Evolutionary conservation across 2,329 filamentous ascomycete genomes (phyloP).

Genomic region (Claviceps fusiformis): DNA sequence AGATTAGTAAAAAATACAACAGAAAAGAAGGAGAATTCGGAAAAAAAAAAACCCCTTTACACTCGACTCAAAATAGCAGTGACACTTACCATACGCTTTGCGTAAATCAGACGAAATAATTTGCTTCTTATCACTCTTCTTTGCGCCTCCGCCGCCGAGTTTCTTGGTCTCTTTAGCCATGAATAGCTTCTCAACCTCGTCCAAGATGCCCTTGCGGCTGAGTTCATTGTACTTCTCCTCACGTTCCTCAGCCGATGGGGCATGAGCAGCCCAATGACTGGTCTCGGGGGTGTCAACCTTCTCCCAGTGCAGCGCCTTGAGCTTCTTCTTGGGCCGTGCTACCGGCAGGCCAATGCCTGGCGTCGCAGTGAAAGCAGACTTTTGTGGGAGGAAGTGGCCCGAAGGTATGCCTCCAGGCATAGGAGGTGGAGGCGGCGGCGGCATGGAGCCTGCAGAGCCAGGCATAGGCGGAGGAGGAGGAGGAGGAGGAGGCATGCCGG

Average conservation of each 20-base stretch:
- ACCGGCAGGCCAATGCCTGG: conserved; percentile 57
- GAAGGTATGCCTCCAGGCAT: conserved; percentile 52
- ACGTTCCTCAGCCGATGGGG: conserved; percentile 72
- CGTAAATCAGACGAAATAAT: conserved; percentile 84
- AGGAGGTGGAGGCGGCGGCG: conserved; percentile 32
- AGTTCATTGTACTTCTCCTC: conserved; percentile 95
- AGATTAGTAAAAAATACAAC: not conserved
- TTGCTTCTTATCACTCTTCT: conserved; percentile 94
- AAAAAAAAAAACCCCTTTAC: not conserved
- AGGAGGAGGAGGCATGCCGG: not conserved
- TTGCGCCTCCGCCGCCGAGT: conserved; percentile 55
- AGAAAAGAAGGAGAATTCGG: not conserved
- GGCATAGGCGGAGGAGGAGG: conserved; percentile 25
- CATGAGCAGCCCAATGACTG: conserved; percentile 83
- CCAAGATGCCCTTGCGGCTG: conserved; percentile 85
- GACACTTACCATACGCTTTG: conserved; percentile 60
- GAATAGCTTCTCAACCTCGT: conserved; percentile 95
- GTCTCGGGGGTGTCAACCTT: conserved; percentile 88
- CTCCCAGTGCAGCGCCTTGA: conserved; percentile 98
- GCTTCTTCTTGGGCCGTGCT: conserved; percentile 93
- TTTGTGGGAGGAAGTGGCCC: conserved; percentile 62
- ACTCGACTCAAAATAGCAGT: not conserved
- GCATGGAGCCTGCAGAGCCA: conserved; percentile 25
- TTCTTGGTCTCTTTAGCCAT: conserved; percentile 93
- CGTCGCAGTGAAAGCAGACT: conserved; percentile 39